These are phyloP conservation scores for Yamadazyma paraphyllophila DNA, from an alignment of 805 yeast genomes.

Conservation along the genomic window DNA sequence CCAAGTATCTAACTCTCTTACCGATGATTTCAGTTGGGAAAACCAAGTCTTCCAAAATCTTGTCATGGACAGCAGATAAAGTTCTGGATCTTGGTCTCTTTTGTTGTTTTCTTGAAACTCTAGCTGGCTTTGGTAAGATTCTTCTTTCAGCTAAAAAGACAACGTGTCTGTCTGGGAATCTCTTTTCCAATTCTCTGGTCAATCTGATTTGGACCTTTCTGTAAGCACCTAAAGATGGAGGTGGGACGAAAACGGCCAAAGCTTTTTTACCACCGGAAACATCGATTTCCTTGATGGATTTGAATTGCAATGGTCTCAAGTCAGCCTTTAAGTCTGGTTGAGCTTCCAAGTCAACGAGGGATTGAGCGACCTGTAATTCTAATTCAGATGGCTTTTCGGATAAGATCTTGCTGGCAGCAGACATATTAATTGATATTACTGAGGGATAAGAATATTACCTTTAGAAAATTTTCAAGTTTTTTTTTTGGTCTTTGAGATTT, in stretches of 20 bases:
- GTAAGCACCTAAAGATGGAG: constrained; percentile 87
- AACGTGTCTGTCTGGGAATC: constrained; percentile 99
- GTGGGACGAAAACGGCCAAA: constrained; percentile 96
- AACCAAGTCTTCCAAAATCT: constrained; percentile 96
- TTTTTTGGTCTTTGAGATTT: constrained; percentile 6
- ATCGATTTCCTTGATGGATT: constrained; percentile 96
- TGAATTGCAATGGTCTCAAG: constrained; percentile 97
- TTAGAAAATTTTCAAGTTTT: constrained; percentile 14
- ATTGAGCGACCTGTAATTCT: constrained; percentile 99
- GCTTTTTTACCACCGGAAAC: constrained; percentile 99
- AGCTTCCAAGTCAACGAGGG: constrained; percentile 94
- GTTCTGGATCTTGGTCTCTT: constrained; percentile 99
- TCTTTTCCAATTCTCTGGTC: constrained; percentile 99
- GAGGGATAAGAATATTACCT: constrained; percentile 5
- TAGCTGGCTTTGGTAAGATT: constrained; percentile 98
- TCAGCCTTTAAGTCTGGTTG: constrained; percentile 97
- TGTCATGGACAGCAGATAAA: constrained; percentile 97
- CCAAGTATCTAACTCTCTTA: constrained; percentile 98
- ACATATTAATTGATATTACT: constrained; percentile 52
- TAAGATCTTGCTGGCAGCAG: constrained; percentile 95
- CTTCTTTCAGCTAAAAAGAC: constrained; percentile 99
- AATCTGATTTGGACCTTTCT: constrained; percentile 96
- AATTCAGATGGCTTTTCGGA: constrained; percentile 95
- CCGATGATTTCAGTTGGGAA: constrained; percentile 99
- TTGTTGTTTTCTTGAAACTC: constrained; percentile 89